A percentile compares a stretch with the other conserved stretches of the same genome.
These are phyloP conservation scores for Ecytonucleospora hepatopenaei DNA, from an alignment of 371 early-diverging fungal genomes.

Conservation along the genomic window DNA sequence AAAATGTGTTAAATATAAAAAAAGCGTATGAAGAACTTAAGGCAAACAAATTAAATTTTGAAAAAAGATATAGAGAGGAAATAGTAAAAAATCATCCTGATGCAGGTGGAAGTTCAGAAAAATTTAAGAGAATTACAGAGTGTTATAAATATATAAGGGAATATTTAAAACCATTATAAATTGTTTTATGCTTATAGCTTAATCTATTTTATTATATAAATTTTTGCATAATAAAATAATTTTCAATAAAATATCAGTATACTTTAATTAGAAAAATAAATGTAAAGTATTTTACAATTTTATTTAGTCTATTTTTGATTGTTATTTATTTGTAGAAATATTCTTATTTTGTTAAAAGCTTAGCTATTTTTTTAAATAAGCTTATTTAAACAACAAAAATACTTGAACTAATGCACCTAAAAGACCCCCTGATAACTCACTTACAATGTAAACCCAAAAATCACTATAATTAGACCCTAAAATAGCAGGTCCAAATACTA, in stretches of 20 bases:
- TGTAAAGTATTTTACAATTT: too few relatives aligned
- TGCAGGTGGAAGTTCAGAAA: background rate
- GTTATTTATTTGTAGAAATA: too few relatives aligned
- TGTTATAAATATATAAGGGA: background rate
- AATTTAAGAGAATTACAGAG: background rate
- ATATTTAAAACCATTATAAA: background rate
- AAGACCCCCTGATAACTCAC: slow-evolving; percentile 61
- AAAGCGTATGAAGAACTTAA: too few relatives aligned
- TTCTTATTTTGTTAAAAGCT: too few relatives aligned
- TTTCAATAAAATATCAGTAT: too few relatives aligned
- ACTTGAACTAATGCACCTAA: slow-evolving; percentile 58
- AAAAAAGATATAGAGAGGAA: background rate
- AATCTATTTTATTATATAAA: too few relatives aligned
- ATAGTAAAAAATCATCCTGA: background rate
- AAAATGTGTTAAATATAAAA: too few relatives aligned
- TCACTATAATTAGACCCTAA: slow-evolving; percentile 59
- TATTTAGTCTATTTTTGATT: too few relatives aligned
- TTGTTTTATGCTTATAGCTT: too few relatives aligned
- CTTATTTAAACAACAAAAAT: slow-evolving; percentile 47
- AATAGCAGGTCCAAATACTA: slow-evolving; percentile 59
- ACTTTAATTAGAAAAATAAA: too few relatives aligned
- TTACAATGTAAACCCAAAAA: slow-evolving; percentile 61
- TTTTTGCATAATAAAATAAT: too few relatives aligned
- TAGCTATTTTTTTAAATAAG: too few relatives aligned
- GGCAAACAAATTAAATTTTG: background rate